Evolutionary conservation across 2,329 filamentous ascomycete species (phyloP).

Genomic region (Ophiostoma sp.): DNA sequence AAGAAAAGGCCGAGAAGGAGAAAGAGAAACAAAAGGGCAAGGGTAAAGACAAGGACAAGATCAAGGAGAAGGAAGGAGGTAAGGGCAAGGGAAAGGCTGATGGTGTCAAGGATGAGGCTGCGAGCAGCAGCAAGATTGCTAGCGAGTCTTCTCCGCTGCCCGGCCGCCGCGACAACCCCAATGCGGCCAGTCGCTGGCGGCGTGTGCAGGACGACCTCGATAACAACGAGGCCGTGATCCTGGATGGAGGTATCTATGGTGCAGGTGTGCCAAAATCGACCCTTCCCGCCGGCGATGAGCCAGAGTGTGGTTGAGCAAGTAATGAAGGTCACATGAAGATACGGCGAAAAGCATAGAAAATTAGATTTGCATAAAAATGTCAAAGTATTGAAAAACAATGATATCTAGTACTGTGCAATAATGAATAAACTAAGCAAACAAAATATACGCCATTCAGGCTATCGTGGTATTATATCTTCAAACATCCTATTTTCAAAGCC

Average conservation of each 20-base stretch:
- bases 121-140: not conserved
- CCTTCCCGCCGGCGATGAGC: slow-evolving; percentile 8
- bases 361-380: not conserved
- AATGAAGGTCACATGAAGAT: not conserved
- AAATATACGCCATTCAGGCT: not conserved
- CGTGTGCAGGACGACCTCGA: slow-evolving; percentile 61
- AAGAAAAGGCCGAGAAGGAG: slow-evolving; percentile 28
- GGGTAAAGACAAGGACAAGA: slow-evolving; percentile 8
- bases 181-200: slow-evolving; percentile 50
- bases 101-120: not conserved
- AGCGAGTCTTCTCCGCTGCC: slow-evolving; percentile 33
- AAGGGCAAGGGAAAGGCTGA: not conserved
- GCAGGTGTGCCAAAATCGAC: slow-evolving; percentile 34
- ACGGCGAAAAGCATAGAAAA: not conserved
- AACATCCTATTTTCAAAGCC: not conserved
- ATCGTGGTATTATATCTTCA: not conserved
- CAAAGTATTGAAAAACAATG: not conserved
- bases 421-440: not conserved
- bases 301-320: slow-evolving; percentile 2
- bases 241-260: slow-evolving; percentile 56
- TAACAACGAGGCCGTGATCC: slow-evolving; percentile 59
- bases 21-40: slow-evolving; percentile 10
- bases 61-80: not conserved
- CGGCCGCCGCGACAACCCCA: slow-evolving; percentile 43
- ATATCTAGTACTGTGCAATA: not conserved